Evolutionary conservation across 441 rosid genomes (phyloP), one percentile per base, ranked within the genome.

Genomic region (Lepidium campestre): DNA sequence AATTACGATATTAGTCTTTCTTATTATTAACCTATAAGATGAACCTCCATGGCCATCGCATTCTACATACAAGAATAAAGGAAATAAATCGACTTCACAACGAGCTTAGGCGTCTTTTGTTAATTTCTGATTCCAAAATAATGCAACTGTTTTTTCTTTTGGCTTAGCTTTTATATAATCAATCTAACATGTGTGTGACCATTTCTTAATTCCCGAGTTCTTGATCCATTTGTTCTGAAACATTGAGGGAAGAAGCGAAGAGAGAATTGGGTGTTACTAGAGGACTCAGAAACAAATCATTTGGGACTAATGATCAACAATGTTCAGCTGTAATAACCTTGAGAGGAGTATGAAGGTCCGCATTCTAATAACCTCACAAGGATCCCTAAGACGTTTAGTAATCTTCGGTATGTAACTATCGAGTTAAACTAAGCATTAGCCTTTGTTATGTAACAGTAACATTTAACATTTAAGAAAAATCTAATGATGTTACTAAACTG

Each of bases 341-440:
- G 97, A 91, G 36, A 93, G 92, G 79, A 93, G 79, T 77, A 86
- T 77, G 75, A 93, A 91, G 57, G 96, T 93, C 81, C 91, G 97
- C 79, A 96, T 81, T 77, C 99, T 82, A 64, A 91, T 91, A 70
- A 93, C 85, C 78, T 89, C 93, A 73, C 99, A 93, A 14, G 88
- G 93, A 79, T 91, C 99, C 25, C 87, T 71, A 53, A 91, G 87
- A 72, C 99, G 93, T 71, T 73, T 78, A 13, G 97, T 87, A 77
- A 91, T 89, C 80, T 87, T 93, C 5, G 89, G 74, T 77, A 93
- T 91, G 72, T 93, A 89, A 71, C 99, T 91, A 83, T 75, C 32
- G 74, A 48, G 36, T 61, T 29, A 55, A 64, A 48, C 60, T 73
- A 54, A 57, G 29, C 34, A 48, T 62, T 44, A 72, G 63, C 62